Conservation (phyloP, 192 early-diverging fungal genomes). For the Coemansia brasiliensis region DNA sequence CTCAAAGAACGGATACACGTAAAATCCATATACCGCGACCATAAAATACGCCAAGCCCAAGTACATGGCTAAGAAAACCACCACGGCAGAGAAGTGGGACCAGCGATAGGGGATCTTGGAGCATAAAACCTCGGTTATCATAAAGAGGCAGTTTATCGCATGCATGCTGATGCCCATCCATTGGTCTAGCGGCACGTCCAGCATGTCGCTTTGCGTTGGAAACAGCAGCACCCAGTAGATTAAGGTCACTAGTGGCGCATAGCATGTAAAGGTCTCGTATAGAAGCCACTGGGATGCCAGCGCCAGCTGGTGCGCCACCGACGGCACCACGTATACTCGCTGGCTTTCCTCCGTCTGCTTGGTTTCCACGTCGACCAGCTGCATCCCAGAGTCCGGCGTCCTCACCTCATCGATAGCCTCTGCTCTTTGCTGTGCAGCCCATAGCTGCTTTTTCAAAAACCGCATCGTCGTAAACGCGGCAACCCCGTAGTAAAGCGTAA, state of each 20-base stretch:
- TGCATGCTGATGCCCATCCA: conserved; percentile 56
- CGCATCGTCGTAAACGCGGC: conserved; percentile 22
- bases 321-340: neutral
- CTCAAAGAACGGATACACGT: conserved; percentile 53
- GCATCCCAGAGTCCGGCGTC: neutral
- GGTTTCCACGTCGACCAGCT: neutral
- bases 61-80: conserved; percentile 27
- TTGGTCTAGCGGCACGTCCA: conserved; percentile 9
- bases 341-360: neutral
- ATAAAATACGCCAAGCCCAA: conserved; percentile 46
- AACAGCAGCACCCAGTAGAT: conserved; percentile 46
- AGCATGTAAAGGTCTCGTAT: conserved; percentile 50
- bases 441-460: neutral
- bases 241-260: conserved; percentile 40
- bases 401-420: too few species aligned
- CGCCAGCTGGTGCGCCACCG: conserved; percentile 15
- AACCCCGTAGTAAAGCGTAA: conserved; percentile 41
- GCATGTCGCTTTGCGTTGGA: conserved; percentile 19
- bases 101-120: conserved; percentile 18
- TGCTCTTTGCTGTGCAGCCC: neutral
- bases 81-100: conserved; percentile 15
- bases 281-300: conserved; percentile 45
- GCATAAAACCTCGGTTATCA: conserved; percentile 33
- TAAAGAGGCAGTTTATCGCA: conserved; percentile 30
- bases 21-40: conserved; percentile 46